These are phyloP conservation scores for Coleophoma cylindrospora DNA, from an alignment of 2,329 filamentous ascomycete genomes.

Conservation along the genomic window DNA sequence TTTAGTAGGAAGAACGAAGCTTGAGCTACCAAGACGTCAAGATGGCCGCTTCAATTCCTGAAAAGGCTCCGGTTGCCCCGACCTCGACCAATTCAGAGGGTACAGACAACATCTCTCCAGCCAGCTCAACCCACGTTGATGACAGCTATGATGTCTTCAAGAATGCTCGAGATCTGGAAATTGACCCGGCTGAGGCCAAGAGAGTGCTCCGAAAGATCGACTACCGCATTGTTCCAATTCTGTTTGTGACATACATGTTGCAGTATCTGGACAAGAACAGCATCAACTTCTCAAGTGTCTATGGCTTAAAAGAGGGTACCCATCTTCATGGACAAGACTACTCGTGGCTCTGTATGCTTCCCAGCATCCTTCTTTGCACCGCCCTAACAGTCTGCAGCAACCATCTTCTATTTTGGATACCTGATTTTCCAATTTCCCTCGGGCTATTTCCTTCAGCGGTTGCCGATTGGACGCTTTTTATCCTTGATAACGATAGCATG, in stretches of 20 bases:
- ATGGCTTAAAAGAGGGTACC: constrained; percentile 40
- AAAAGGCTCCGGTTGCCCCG: constrained; percentile 8
- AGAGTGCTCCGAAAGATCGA: constrained; percentile 51
- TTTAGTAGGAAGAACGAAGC: too few relatives aligned
- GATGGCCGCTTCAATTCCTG: constrained; percentile 9
- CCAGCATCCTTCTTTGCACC: not conserved
- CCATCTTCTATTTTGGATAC: constrained; percentile 47
- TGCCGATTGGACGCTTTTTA: constrained; percentile 44
- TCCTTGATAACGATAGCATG: constrained; percentile 38
- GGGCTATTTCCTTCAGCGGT: constrained; percentile 38
- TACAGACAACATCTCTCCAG: constrained; percentile 12
- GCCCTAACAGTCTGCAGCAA: constrained; percentile 12
- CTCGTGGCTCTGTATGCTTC: constrained; percentile 37
- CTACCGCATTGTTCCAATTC: constrained; percentile 44
- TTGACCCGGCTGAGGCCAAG: constrained; percentile 21
- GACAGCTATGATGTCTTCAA: constrained; percentile 32
- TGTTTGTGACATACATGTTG: constrained; percentile 53
- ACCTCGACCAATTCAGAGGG: not conserved
- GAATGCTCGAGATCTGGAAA: constrained; percentile 18
- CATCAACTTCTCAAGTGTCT: constrained; percentile 45
- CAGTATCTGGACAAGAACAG: constrained; percentile 59
- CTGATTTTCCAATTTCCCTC: constrained; percentile 40
- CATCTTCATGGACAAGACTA: constrained; percentile 44
- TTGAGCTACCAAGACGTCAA: not conserved
- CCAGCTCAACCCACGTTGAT: constrained; percentile 22